Evolutionary conservation across 2,329 filamentous ascomycete species (phyloP).

Genomic region (Akanthomyces uredinophilus): DNA sequence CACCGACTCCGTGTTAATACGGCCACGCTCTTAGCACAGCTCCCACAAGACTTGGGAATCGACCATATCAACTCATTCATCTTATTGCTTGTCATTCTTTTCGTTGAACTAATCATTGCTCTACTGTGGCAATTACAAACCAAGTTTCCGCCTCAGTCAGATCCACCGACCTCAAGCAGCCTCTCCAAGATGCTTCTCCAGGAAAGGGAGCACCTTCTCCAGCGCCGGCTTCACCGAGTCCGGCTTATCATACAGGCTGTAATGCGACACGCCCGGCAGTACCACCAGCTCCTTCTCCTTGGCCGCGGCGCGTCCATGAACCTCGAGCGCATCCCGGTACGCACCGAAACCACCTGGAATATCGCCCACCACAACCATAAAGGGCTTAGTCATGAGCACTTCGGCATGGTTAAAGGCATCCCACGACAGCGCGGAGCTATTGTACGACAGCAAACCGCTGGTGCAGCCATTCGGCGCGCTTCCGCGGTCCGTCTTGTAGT

Average conservation of each 20-base stretch:
- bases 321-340: slow-evolving; percentile 6
- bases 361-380: slow-evolving; percentile 15
- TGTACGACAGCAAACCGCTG: slow-evolving; percentile 8
- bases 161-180: slow-evolving; percentile 4
- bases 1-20: not conserved
- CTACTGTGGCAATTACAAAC: not conserved
- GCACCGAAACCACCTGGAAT: slow-evolving; percentile 11
- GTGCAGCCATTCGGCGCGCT: not conserved
- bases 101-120: too few relatives aligned
- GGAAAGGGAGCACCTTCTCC: slow-evolving; percentile 7
- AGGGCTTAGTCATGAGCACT: slow-evolving; percentile 11
- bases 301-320: slow-evolving; percentile 9
- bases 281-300: slow-evolving; percentile 15
- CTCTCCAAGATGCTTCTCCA: slow-evolving; percentile 23
- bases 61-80: not conserved
- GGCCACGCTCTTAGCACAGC: not conserved
- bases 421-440: slow-evolving; percentile 11
- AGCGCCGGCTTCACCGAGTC: slow-evolving; percentile 14
- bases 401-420: slow-evolving; percentile 14
- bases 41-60: not conserved
- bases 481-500: slow-evolving; percentile 14
- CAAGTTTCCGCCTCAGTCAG: not conserved
- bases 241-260: slow-evolving; percentile 15
- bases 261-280: slow-evolving; percentile 12
- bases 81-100: too few relatives aligned